phyloP scores from a whole-genome alignment of 805 yeast species.

The Pichia cabralensis region DNA sequence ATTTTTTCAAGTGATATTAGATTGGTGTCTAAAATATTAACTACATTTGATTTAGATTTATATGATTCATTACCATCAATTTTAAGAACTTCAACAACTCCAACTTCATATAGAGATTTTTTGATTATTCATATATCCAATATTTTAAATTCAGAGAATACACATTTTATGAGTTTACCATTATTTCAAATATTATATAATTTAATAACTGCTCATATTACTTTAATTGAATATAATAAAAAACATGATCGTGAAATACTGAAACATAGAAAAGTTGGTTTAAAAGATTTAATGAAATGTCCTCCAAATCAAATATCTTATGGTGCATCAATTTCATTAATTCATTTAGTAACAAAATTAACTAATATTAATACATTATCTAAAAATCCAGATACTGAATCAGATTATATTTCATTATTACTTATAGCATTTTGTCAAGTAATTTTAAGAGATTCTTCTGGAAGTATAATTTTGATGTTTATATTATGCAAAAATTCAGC shows the following conservation, averaged over 20 bases:
- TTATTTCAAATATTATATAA: constrained; percentile 55
- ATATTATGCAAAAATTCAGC: constrained; percentile 35
- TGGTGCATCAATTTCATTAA: constrained; percentile 35
- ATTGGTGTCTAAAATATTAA: constrained; percentile 31
- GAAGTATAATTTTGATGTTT: constrained; percentile 45
- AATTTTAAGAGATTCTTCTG: constrained; percentile 38
- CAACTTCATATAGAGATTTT: constrained; percentile 53
- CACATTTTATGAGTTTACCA: constrained; percentile 32
- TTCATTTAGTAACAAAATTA: constrained; percentile 33
- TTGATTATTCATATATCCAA: constrained; percentile 42
- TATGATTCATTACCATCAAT: constrained; percentile 43
- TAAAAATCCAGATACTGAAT: constrained; percentile 30
- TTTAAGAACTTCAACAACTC: constrained; percentile 32
- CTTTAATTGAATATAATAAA: constrained; percentile 1
- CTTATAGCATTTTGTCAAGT: constrained; percentile 46
- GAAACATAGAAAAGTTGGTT: constrained; percentile 12
- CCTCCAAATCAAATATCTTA: constrained; percentile 37
- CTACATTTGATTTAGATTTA: constrained; percentile 33
- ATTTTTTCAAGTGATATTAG: constrained; percentile 32
- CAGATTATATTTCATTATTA: constrained; percentile 51
- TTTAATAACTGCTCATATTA: constrained; percentile 33
- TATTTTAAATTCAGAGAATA: constrained; percentile 27
- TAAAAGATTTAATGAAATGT: constrained; percentile 5
- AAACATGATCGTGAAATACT: constrained; percentile 8
- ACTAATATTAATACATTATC: constrained; percentile 28